Base-by-base conservation (phyloP, 139 green algal genomes). In the Micromonas commoda region DNA sequence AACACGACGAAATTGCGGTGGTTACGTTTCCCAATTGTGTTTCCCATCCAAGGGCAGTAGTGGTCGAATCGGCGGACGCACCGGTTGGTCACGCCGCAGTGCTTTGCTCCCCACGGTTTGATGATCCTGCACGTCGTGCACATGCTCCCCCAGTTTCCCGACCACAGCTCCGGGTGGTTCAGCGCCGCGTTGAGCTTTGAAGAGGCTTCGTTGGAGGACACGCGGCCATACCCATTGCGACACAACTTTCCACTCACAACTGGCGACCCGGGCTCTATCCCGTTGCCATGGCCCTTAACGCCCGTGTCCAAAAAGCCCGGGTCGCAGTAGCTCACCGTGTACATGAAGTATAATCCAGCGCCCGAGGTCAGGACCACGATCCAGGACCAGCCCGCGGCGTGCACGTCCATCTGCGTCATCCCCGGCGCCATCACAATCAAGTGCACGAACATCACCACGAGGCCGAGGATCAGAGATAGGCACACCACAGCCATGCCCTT, bases 41-140 rank as follows among this genome's bases (percentile, higher is more conserved):
- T 82, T 19, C 82, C 85, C 66, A 96, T 91, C 93, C 93, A 97
- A 33, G 93, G 93, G 84, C 93, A 98, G 85, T 92, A 96, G 82
- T 98, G 93, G 81, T 98, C 93, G 83, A 97, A 98, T 38, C 80
- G 82, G 64, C 20, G 0, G 34, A 82, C 88, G 82, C 93, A 98
- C 64, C 93, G 89, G 45, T 94, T 86, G 1, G 86, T 93, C 31
- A 94, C 80, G 3, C 81, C 70, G 87, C 91, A 96, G 87, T 98
- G 93, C 86, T 98, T 98, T 26, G 92, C 87, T 0, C 94, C 87
- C 76, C 96, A 85, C 24, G 93, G 93, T 26, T 91, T 84, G 76
- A 98, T 92, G 51, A 97, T 92, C 81, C 89, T 90, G 86, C 93
- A 98, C 1, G 87, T 91, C 26, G 95, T 89, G 77, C 93, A 97